A percentile compares a stretch with the other conserved stretches of the same genome.
Evolutionary conservation across 2,329 filamentous ascomycete genomes (phyloP).

Genomic region (Thermoascus crustaceus): DNA sequence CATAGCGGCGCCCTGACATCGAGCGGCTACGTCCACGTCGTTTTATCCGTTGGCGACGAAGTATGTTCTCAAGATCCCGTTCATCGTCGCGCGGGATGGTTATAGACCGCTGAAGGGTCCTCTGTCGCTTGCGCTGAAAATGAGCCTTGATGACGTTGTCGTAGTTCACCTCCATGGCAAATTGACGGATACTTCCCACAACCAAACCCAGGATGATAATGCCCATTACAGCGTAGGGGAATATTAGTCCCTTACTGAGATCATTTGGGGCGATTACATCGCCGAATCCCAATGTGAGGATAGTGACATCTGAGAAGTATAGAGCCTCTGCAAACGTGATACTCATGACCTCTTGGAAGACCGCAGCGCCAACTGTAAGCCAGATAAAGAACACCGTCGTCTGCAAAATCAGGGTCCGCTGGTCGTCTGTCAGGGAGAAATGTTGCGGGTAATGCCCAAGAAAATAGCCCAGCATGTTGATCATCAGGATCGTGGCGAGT

Average conservation of each 20-base stretch:
- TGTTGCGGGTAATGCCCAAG: constrained; percentile 68
- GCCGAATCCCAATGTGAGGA: constrained; percentile 54
- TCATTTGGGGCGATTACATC: constrained; percentile 51
- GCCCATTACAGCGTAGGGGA: constrained; percentile 76
- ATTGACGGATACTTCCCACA: constrained; percentile 68
- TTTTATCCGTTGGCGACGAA: constrained; percentile 7
- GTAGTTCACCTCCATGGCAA: constrained; percentile 51
- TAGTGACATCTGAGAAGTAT: constrained; percentile 68
- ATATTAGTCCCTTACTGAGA: constrained; percentile 61
- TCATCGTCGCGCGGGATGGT: constrained; percentile 27
- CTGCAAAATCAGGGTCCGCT: constrained; percentile 82
- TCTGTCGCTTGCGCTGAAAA: constrained; percentile 45
- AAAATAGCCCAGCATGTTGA: constrained; percentile 72
- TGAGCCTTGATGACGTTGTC: constrained; percentile 57
- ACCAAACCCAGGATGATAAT: constrained; percentile 79
- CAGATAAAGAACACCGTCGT: constrained; percentile 80
- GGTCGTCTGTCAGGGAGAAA: constrained; percentile 68
- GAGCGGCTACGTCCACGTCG: constrained; percentile 3
- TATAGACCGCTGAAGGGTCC: constrained; percentile 48
- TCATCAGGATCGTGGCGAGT: constrained; percentile 64
- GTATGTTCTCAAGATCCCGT: constrained; percentile 12
- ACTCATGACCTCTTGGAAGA: constrained; percentile 64
- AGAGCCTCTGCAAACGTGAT: constrained; percentile 72
- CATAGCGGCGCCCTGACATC: constrained; percentile 1
- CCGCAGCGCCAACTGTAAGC: constrained; percentile 64